Evolutionary conservation across 139 green algal genomes (phyloP), one percentile per base, ranked within the genome.

Genomic region (Picochlorum sp.): DNA sequence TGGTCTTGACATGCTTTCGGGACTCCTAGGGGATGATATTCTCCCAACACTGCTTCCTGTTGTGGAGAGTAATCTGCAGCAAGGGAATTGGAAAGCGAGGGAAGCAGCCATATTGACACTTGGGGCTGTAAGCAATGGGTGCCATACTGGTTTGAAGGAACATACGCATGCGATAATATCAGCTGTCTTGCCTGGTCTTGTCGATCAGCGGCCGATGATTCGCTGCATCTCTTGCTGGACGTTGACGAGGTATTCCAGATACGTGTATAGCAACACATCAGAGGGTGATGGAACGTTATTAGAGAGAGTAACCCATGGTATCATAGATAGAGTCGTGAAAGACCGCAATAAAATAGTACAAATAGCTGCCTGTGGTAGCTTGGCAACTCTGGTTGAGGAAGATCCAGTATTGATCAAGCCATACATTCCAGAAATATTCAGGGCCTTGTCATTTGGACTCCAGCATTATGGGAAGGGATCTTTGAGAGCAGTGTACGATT

Each of bases 341-440:
- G 92, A 98, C 55, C 66, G 68, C 74, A 97, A 97, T 79, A 86
- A 81, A 50, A 79, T 81, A 11, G 92, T 98, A 57, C 89, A 96
- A 71, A 81, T 92, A 57, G 84, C 91, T 14, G 92, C 90, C 0
- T 95, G 88, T 76, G 83, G 77, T 49, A 83, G 83, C 3, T 65
- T 97, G 37, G 89, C 90, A 30, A 85, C 70, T 3, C 26, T 95
- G 37, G 60, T 83, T 41, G 88, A 96, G 66, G 73, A 78, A 24
- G 71, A 56, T 15, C 71, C 65, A 4, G 14, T n/a, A 24, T n/a
- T 32, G 4, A n/a, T 45, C 8, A 20, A 38, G 14, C 6, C 18
- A 11, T 59, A 59, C 15, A 23, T 32, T 13, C 4, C n/a, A 47
- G 49, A 45, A 2, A 69, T 69, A 18, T 49, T 47, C 14, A 57